Evolutionary conservation across 163 green algal species (phyloP), one percentile per base, ranked within the genome.

Genomic region (Chlorella variabilis): DNA sequence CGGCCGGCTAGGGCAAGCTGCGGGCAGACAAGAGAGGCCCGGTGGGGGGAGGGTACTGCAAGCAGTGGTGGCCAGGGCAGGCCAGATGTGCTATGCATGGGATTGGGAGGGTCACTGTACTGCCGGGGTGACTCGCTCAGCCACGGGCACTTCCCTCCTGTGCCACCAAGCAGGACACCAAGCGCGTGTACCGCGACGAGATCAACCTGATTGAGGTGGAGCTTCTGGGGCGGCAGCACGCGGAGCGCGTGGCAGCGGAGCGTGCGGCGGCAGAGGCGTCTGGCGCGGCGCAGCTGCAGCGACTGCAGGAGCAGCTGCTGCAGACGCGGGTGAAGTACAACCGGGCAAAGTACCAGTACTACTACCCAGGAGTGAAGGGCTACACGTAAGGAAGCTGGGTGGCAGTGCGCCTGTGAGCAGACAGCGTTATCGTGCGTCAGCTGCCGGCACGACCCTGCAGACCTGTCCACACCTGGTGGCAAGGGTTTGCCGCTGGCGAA

Each of bases 81-180:
- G 0, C 36, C 21, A 58, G 23, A 27, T 81, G 39, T 62, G 15
- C 54, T 62, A 15, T 62, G 54, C 54, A 9, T 62, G n/a, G n/a
- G n/a, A n/a, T n/a, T n/a, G n/a, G n/a, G n/a, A n/a, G n/a, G n/a
- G n/a, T n/a, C n/a, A n/a, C 20, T 62, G 54, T 25, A 4, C 54
- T 62, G 45, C n/a, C n/a, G n/a, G n/a, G n/a, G n/a, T n/a, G n/a
- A n/a, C n/a, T n/a, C n/a, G n/a, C n/a, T n/a, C n/a, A n/a, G n/a
- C n/a, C n/a, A n/a, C n/a, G n/a, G n/a, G n/a, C n/a, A n/a, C n/a
- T n/a, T n/a, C n/a, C n/a, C n/a, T n/a, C n/a, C n/a, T n/a, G n/a
- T n/a, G n/a, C n/a, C n/a, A n/a, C n/a, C n/a, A n/a, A n/a, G 38
- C 86, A 96, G 89, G 93, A 97, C 83, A 96, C 93, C 0, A 76